These are phyloP conservation scores for Dothideomycetes sp. DNA, from an alignment of 2,329 filamentous ascomycete species.

Conservation along the genomic window DNA sequence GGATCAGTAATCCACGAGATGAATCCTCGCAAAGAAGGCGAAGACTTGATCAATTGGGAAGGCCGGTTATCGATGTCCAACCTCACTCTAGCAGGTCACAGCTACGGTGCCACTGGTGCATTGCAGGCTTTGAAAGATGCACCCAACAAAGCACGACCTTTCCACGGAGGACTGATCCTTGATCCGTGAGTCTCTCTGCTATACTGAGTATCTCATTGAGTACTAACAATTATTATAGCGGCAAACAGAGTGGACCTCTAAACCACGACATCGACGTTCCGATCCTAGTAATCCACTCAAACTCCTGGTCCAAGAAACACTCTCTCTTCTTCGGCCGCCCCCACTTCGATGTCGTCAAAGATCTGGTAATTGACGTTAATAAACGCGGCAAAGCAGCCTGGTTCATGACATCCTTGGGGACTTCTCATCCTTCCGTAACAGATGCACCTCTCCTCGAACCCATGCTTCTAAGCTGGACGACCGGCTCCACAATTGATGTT, in stretches of 20 bases:
- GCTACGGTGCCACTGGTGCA: constrained; percentile 56
- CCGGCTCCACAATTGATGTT: constrained; percentile 50
- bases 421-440: constrained; percentile 53
- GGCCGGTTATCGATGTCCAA: constrained; percentile 46
- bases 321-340: constrained; percentile 53
- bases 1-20: constrained; percentile 26
- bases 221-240: constrained; percentile 22
- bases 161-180: constrained; percentile 51
- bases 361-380: constrained; percentile 41
- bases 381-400: constrained; percentile 33
- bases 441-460: constrained; percentile 59
- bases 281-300: constrained; percentile 53
- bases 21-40: constrained; percentile 43
- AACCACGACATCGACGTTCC: constrained; percentile 52
- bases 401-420: constrained; percentile 32
- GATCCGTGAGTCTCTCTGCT: constrained; percentile 37
- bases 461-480: constrained; percentile 50
- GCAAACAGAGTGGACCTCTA: constrained; percentile 53
- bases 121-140: constrained; percentile 50
- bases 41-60: constrained; percentile 41
- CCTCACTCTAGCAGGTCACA: constrained; percentile 53
- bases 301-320: constrained; percentile 52
- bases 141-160: constrained; percentile 34
- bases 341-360: constrained; percentile 55
- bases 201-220: neutral